phyloP scores from a whole-genome alignment of 805 yeast genomes.

The Starmerella ratchasimensis region DNA sequence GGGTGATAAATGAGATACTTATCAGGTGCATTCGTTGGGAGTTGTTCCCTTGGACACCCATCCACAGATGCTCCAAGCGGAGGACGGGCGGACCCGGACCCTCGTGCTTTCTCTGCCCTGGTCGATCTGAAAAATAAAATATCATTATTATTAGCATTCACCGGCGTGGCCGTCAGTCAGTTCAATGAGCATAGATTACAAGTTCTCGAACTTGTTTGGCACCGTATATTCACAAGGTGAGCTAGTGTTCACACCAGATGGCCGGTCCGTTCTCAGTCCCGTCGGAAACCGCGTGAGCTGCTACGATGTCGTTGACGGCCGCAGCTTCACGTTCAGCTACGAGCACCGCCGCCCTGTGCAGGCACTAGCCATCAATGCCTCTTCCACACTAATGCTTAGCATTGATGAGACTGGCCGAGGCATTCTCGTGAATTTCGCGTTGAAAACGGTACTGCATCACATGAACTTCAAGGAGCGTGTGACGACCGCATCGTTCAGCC shows the following conservation, averaged over 20 bases:
- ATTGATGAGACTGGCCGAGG: slow-evolving; percentile 91
- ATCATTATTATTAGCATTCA: neutral
- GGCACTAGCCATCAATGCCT: slow-evolving; percentile 68
- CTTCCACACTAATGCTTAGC: slow-evolving; percentile 63
- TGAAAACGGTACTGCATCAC: slow-evolving; percentile 80
- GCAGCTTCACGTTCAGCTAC: slow-evolving; percentile 77
- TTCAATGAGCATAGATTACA: slow-evolving; percentile 24
- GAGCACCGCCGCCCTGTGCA: slow-evolving; percentile 81
- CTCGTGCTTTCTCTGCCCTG: too few species aligned
- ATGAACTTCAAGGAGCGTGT: slow-evolving; percentile 82
- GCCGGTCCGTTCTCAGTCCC: slow-evolving; percentile 69
- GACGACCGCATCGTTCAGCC: slow-evolving; percentile 63
- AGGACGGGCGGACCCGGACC: too few species aligned
- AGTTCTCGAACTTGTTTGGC: slow-evolving; percentile 79
- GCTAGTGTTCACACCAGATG: slow-evolving; percentile 71
- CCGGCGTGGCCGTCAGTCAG: too few species aligned
- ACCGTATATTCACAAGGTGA: slow-evolving; percentile 94
- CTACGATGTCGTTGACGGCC: slow-evolving; percentile 72
- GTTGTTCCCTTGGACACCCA: too few species aligned
- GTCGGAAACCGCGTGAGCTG: slow-evolving; percentile 88
- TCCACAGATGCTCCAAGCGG: too few species aligned
- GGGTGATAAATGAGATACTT: too few species aligned
- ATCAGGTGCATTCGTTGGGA: too few species aligned
- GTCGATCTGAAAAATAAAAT: neutral
- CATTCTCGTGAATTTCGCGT: slow-evolving; percentile 68